phyloP scores from a whole-genome alignment of 2,329 filamentous ascomycete species.

The Xylariaceae sp. region DNA sequence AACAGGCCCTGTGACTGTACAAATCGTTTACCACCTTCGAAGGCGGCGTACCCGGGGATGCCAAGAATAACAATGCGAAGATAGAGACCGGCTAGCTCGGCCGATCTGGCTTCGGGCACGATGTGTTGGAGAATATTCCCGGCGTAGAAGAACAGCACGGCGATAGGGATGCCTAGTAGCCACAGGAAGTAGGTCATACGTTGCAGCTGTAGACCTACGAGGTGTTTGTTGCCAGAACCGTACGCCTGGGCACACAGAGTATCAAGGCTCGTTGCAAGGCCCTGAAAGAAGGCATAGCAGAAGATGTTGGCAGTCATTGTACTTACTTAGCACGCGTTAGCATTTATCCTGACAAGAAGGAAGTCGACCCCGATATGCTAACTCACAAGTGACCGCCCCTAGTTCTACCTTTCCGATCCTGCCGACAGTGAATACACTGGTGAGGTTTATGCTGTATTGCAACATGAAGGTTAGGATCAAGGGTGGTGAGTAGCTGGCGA shows the following conservation, averaged over 20 bases:
- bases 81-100: constrained; percentile 67
- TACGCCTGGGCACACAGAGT: constrained; percentile 93
- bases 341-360: neutral
- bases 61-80: constrained; percentile 66
- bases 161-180: constrained; percentile 66
- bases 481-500: constrained; percentile 66
- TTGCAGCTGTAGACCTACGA: constrained; percentile 80
- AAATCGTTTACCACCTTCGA: constrained; percentile 75
- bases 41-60: constrained; percentile 69
- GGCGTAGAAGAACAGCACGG: constrained; percentile 63
- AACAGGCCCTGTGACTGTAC: constrained; percentile 80
- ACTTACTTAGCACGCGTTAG: constrained; percentile 43
- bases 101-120: constrained; percentile 68
- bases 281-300: constrained; percentile 72
- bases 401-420: constrained; percentile 68
- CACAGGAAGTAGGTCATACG: constrained; percentile 76
- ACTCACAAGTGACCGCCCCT: constrained; percentile 56
- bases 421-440: constrained; percentile 74
- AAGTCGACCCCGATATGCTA: neutral
- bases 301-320: constrained; percentile 79
- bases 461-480: constrained; percentile 71
- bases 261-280: constrained; percentile 85
- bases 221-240: constrained; percentile 81
- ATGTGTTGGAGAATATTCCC: constrained; percentile 60
- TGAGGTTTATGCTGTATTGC: constrained; percentile 80